Base-by-base conservation (phyloP, 1,284 basidiomycete species). In the Cryptococcus sp. region DNA sequence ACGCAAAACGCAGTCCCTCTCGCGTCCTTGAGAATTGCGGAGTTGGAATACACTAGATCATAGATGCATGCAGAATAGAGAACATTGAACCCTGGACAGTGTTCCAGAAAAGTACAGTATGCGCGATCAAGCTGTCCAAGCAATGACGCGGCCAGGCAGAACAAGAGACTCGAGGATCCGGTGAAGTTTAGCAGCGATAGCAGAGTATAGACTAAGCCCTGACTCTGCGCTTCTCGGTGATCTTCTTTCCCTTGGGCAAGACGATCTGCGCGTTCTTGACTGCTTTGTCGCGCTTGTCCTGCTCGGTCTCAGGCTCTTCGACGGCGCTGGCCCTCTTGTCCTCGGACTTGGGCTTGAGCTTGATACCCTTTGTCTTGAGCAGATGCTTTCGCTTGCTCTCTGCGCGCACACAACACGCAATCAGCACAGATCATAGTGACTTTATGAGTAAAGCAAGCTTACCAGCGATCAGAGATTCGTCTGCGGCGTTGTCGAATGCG, bases 301-400 rank as follows among this genome's bases (percentile, higher is more conserved):
- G 56, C 41, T 59, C 57, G 23, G 56, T 20, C 54, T 60, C 67
- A 19, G 72, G 52, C 59, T 74, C 73, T 64, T 73, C 69, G 10
- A 69, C 73, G 53, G 76, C 77, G 31, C 66, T 72, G 53, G 38
- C 23, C 13, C 13, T 47, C 47, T 70, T 46, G n/a, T 16, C 23
- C 47, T 22, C 41, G 31, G 64, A 57, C 1, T 65, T 65, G 20
- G 45, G 45, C 8, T 48, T 49, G 39, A 47, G 50, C 25, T 62
- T 81, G 75, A 81, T 78, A 31, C 80, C 80, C 62, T 81, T 81
- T 41, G 74, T 73, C 70, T 80, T 81, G 62, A 81, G 72, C 16
- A 76, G 66, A 56, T 78, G 70, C 59, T 77, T 78, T 53, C 78
- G 71, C 63, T 79, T 79, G 63, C 72, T 70, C 66, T 80, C 79